These are phyloP conservation scores for Sporothrix brasiliensis DNA, from an alignment of 2,329 filamentous ascomycete species.

Conservation along the genomic window DNA sequence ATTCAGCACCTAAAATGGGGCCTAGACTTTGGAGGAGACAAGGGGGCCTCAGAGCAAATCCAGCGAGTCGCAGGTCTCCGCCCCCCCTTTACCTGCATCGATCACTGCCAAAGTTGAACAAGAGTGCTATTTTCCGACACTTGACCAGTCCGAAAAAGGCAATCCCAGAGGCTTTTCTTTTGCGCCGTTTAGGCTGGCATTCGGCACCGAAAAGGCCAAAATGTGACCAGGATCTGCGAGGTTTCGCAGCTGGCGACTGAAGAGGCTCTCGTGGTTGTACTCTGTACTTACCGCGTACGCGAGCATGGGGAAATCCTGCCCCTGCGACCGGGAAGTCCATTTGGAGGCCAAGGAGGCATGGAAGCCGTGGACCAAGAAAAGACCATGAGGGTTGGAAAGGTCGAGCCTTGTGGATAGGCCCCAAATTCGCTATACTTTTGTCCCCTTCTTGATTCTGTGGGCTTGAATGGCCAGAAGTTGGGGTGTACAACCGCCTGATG, in stretches of 20 bases:
- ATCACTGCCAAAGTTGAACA: slow-evolving; percentile 8
- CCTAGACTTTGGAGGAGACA: slow-evolving; percentile 6
- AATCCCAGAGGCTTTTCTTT: not conserved
- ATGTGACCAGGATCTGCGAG: slow-evolving; percentile 13
- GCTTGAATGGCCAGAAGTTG: not conserved
- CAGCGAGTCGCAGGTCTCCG: not conserved
- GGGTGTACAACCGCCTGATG: not conserved
- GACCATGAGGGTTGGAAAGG: not conserved
- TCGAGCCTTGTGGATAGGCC: not conserved
- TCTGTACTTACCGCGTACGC: too few species aligned
- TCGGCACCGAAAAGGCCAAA: slow-evolving; percentile 27
- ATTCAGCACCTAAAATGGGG: not conserved
- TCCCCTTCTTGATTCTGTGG: not conserved
- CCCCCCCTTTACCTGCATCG: slow-evolving; percentile 8
- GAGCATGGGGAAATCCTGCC: not conserved
- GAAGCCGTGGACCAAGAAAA: not conserved
- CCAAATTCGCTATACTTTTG: not conserved
- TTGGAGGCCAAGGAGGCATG: not conserved
- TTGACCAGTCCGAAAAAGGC: slow-evolving; percentile 15
- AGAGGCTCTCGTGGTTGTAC: slow-evolving; percentile 11
- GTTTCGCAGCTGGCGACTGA: slow-evolving; percentile 1
- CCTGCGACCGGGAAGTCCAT: not conserved
- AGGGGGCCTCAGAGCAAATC: not conserved
- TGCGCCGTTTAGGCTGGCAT: slow-evolving; percentile 11
- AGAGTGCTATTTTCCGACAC: slow-evolving; percentile 16